A percentile compares a stretch with the other conserved stretches of the same genome.
These are phyloP conservation scores for Yamadazyma diddensiae DNA, from an alignment of 1,139 yeast genomes.

Conservation along the genomic window DNA sequence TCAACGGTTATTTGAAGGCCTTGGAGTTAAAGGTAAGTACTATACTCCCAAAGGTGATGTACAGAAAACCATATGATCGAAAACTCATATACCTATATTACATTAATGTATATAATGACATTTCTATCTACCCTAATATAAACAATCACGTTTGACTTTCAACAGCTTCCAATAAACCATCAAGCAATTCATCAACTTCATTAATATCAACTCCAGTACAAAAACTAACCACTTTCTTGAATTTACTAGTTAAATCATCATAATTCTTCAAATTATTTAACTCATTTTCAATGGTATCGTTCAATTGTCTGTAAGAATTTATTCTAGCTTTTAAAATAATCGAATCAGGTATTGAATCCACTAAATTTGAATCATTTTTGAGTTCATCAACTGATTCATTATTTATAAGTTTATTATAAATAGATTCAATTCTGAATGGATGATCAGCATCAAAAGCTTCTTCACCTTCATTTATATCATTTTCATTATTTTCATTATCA, in stretches of 20 bases:
- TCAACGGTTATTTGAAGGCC: no score
- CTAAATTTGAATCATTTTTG: conserved; percentile 21
- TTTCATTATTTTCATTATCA: conserved; percentile 11
- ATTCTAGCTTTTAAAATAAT: conserved; percentile 71
- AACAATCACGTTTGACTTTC: conserved; percentile 47
- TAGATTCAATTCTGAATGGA: conserved; percentile 66
- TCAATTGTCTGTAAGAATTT: conserved; percentile 59
- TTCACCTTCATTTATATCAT: conserved; percentile 11
- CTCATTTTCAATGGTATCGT: conserved; percentile 47
- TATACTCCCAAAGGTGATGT: no score
- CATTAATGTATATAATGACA: no score
- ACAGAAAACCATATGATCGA: no score
- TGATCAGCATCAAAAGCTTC: conserved; percentile 71
- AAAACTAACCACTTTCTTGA: conserved; percentile 82
- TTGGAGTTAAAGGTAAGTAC: no score
- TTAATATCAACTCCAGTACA: conserved; percentile 79
- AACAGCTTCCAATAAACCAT: conserved; percentile 85
- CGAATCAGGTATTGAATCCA: conserved; percentile 53
- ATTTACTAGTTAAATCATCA: conserved; percentile 73
- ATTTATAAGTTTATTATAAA: conserved; percentile 49
- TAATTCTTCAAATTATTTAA: conserved; percentile 46
- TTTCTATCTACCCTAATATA: no score
- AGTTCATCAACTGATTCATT: conserved; percentile 29
- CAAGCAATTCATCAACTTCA: conserved; percentile 80
- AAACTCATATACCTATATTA: no score